Base-by-base conservation (phyloP, 2,329 filamentous ascomycete genomes). In the Nigrospora osmanthi region DNA sequence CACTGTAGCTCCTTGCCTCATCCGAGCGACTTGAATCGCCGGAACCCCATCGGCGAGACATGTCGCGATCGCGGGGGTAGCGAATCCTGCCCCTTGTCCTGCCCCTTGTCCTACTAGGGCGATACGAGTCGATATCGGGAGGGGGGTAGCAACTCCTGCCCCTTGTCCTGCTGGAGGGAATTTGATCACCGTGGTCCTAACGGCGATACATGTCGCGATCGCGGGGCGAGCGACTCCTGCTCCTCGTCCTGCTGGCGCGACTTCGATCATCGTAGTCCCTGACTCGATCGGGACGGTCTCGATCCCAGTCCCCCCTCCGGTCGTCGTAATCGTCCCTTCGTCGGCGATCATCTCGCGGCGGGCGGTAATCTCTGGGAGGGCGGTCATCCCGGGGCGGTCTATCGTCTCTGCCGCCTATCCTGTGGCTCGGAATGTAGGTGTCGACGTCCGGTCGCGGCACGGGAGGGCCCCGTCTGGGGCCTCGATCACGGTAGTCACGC, bases 401-500 rank as follows among this genome's bases (percentile, higher is more conserved):
- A 2, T 58, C 61, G 17, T 62, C 63, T 17, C 58, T 52, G 35
- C 59, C 64, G 9, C 59, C 58, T 35, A 33, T 33, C 23, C 64
- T 58, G 45, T 75, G 75, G 36, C 65, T 68, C 4, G 72, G 72
- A 31, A 76, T 74, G 43, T 76, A 75, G 2, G 72, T 75, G 48
- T 75, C 71, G 17, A 72, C 59, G 43, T 75, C 70, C 2, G 54
- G 56, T 43, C 63, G 55, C 44, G 35, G 19, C 12, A 15, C 33
- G 23, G 33, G 32, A 17, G 33, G 16, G 16, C 17, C 40, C 28
- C 40, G 31, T 19, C 35, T 28, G 12, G 42, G 35, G 23, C 30
- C 19, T 12, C 42, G 42, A 6, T 44, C 36, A 23, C 42, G 42
- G 15, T 49, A 52, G 9, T 58, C 58, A 41, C 61, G 50, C n/a